Evolutionary conservation across 176 grass and related monocot species (phyloP).

Genomic region (Eragrostis curvula): DNA sequence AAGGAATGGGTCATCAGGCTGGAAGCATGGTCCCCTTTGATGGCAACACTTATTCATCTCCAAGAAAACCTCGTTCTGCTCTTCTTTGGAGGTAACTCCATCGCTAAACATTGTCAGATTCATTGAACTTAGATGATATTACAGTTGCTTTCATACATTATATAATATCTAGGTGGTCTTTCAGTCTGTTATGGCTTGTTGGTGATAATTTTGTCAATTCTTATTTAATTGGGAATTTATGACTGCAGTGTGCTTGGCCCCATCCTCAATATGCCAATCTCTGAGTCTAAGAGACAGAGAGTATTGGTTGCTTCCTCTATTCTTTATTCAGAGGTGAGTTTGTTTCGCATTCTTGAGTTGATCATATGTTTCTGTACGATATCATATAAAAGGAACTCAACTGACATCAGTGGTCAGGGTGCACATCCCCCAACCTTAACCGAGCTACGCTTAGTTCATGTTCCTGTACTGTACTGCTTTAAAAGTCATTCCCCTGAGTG

Average conservation of each 20-base stretch:
- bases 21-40: constrained; percentile 63
- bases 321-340: constrained; percentile 95
- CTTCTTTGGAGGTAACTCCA: constrained; percentile 93
- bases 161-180: constrained; percentile 28
- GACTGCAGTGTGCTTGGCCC: constrained; percentile 95
- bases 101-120: constrained; percentile 12
- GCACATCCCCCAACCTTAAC: not conserved
- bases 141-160: constrained; percentile 18
- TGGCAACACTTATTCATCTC: constrained; percentile 58
- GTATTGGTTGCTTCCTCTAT: constrained; percentile 95
- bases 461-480: constrained; percentile 20
- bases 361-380: not conserved
- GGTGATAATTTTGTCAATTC: constrained; percentile 30
- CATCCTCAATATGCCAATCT: constrained; percentile 94
- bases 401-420: not conserved
- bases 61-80: constrained; percentile 83
- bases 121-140: not conserved
- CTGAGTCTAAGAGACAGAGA: constrained; percentile 93
- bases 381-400: not conserved
- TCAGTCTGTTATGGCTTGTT: constrained; percentile 3
- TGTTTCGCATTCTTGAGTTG: constrained; percentile 4
- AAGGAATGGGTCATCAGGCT: constrained; percentile 53
- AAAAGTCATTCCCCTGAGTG: not conserved
- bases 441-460: not conserved
- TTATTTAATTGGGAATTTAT: constrained; percentile 53